phyloP scores from a whole-genome alignment of 495 filamentous ascomycete genomes.

The Hypoxylon intermedium region DNA sequence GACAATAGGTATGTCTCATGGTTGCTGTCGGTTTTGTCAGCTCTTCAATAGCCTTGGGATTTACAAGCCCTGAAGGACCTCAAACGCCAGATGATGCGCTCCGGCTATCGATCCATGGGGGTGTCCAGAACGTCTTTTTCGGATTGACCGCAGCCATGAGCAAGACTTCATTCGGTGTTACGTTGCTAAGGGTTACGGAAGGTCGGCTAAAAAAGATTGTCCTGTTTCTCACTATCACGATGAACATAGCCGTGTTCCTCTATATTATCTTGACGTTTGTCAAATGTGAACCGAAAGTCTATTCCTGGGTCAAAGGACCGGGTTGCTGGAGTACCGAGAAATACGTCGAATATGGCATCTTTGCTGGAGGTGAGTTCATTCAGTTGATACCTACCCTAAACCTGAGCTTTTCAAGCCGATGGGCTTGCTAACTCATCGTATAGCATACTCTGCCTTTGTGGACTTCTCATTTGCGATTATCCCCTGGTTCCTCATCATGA shows the following conservation, averaged over 20 bases:
- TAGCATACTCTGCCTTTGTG: slow-evolving; percentile 46
- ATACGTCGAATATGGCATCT: slow-evolving; percentile 38
- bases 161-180: slow-evolving; percentile 49
- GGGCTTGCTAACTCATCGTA: slow-evolving; percentile 1
- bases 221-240: slow-evolving; percentile 42
- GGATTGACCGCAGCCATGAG: slow-evolving; percentile 34
- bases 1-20: slow-evolving; percentile 17
- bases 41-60: slow-evolving; percentile 27
- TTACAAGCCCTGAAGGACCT: slow-evolving; percentile 24
- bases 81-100: slow-evolving; percentile 5
- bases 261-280: slow-evolving; percentile 51
- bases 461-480: slow-evolving; percentile 47
- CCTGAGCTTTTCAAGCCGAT: background rate
- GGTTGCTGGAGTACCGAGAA: slow-evolving; percentile 46
- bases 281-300: slow-evolving; percentile 45
- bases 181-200: slow-evolving; percentile 43
- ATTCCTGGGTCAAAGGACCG: slow-evolving; percentile 43
- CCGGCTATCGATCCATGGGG: slow-evolving; percentile 35
- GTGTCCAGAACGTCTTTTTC: slow-evolving; percentile 37
- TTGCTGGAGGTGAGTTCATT: slow-evolving; percentile 40
- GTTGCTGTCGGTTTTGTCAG: slow-evolving; percentile 31
- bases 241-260: slow-evolving; percentile 49
- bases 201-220: slow-evolving; percentile 42
- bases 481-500: slow-evolving; percentile 45
- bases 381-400: background rate